Base-by-base conservation (phyloP, 306 rosid genomes). In the Acacia confusa region DNA sequence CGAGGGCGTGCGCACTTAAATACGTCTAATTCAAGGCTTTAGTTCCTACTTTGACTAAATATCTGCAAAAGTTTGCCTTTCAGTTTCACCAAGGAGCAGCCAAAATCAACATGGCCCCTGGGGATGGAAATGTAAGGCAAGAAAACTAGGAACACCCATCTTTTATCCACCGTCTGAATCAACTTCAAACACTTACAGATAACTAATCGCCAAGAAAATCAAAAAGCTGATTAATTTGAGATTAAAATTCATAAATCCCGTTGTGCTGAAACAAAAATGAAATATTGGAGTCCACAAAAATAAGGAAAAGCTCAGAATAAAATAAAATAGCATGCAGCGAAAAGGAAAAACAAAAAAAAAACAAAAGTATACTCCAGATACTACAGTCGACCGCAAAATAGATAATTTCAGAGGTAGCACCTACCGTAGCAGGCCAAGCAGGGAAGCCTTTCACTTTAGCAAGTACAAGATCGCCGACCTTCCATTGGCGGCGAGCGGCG, bases 381-480 rank as follows among this genome's bases (percentile, higher is more conserved):
- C 43, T 47, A 55, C 61, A 63, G 60, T 16, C 55, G 7, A 60
- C 17, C 41, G 1, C 25, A 82, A 75, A 44, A 3, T n/a, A 7
- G 30, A 41, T 45, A 34, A 34, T 24, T 9, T 34, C 4, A 47
- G 44, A 52, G 17, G 24, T 14, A 76, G 57, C 20, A 82, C 87
- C 28, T 75, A 94, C 99, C 84, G 86, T 88, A 19, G 99, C 99
- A 80, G 99, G 99, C 99, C 99, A 96, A 82, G 98, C 89, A 85
- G 99, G 98, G 79, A 92, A 96, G 9, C 99, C 99, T 70, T 94
- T 96, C 57, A 96, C 91, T 74, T 96, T 96, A 36, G 99, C 99
- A 9, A 96, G 97, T 24, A 96, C 99, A 17, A 92, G 99, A 96
- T 96, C 99, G 44, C 99, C 98, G 74, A 90, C 88, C 82, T 91